These are phyloP conservation scores for Emmonsia crescens DNA, from an alignment of 2,329 filamentous ascomycete species.

Conservation along the genomic window DNA sequence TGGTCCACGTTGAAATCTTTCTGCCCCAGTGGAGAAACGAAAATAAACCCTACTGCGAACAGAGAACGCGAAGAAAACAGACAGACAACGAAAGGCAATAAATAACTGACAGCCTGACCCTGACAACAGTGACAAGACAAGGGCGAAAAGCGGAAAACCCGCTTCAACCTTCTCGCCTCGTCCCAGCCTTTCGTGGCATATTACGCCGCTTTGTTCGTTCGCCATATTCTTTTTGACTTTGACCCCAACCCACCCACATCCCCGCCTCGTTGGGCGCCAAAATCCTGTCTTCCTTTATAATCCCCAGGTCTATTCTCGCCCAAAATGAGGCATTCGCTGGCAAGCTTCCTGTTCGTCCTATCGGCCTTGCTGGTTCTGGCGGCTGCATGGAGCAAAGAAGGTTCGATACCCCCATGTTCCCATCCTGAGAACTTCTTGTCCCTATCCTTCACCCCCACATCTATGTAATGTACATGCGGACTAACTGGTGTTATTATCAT, in stretches of 20 bases:
- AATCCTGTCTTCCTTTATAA: not conserved
- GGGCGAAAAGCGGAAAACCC: not conserved
- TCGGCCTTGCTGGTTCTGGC: constrained; percentile 57
- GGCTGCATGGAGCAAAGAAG: constrained; percentile 78
- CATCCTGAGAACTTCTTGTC: not conserved
- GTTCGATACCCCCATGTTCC: constrained; percentile 36
- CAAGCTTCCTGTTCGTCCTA: constrained; percentile 54
- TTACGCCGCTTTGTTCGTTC: not conserved
- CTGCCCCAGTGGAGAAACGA: not conserved
- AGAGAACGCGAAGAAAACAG: not conserved
- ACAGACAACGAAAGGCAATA: too few species aligned
- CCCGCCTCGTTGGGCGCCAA: constrained; percentile 5
- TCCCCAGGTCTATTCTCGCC: constrained; percentile 5
- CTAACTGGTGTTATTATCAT: constrained; percentile 2
- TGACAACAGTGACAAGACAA: not conserved
- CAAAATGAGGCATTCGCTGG: constrained; percentile 58
- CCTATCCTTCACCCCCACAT: not conserved
- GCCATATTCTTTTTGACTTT: not conserved
- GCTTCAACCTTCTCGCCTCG: not conserved
- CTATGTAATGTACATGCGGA: constrained; percentile 2
- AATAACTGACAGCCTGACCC: not conserved
- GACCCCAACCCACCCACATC: not conserved
- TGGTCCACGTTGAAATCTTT: constrained; percentile 2
- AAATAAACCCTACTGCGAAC: not conserved
- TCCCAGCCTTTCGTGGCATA: not conserved